Conservation (phyloP, 1,284 basidiomycete species). For the Apiotrichum brassicae region DNA sequence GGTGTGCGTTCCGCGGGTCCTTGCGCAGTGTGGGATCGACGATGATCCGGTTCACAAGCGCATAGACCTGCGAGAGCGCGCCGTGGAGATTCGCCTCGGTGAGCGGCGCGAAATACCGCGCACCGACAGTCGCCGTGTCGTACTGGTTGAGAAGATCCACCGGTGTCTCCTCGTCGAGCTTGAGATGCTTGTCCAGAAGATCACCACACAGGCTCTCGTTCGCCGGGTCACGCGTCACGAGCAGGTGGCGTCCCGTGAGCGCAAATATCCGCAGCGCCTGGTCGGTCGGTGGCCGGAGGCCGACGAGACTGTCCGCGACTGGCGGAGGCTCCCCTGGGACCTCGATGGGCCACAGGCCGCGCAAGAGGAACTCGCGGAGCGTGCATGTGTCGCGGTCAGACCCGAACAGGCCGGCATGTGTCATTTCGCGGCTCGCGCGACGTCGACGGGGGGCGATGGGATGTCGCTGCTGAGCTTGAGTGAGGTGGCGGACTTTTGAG, state of each 20-base stretch:
- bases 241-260: neutral
- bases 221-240: neutral
- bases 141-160: neutral
- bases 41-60: neutral
- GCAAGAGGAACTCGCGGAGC: conserved; percentile 3
- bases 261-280: neutral
- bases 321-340: neutral
- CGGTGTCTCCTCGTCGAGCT: neutral
- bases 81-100: neutral
- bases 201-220: neutral
- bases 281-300: neutral
- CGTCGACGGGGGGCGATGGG: too few relatives aligned
- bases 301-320: neutral
- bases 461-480: too few relatives aligned
- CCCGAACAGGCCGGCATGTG: too few relatives aligned
- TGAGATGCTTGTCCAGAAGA: neutral
- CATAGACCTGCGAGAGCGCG: neutral
- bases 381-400: too few relatives aligned
- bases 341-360: conserved; percentile 5
- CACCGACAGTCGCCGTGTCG: neutral
- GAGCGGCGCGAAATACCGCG: neutral
- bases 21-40: neutral
- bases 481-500: too few relatives aligned
- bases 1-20: neutral
- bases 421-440: too few relatives aligned